Base-by-base conservation (phyloP, 768 basidiomycete species). In the Hygrocybe coccinea region DNA sequence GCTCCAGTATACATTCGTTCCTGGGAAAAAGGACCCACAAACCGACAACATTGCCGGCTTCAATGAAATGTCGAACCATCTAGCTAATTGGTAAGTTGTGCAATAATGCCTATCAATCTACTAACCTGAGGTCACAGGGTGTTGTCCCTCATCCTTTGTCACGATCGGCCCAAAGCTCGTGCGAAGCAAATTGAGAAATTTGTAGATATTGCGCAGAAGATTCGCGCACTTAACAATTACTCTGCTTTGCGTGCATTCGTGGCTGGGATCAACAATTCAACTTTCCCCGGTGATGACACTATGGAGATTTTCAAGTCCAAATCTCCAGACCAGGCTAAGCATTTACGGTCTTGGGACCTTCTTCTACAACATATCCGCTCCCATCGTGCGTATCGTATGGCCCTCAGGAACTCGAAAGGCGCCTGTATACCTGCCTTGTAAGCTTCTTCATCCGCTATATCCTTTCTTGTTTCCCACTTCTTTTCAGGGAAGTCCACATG, bases 201-300 rank as follows among this genome's bases (percentile, higher is more conserved):
- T 56, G 84, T 93, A 22, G 84, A 88, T 48, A 83, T 98, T 59
- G 91, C 90, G 1, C 80, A 83, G 56, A 82, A 83, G 53, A 77
- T 99, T 39, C 86, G 95, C 33, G 77, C 79, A 11, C 67, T 90
- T 45, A 93, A 95, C 70, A 97, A 99, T 67, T 98, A 97, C 68
- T 92, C 93, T 34, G 90, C 89, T 1, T 72, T 97, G 52, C 91
- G 92, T 44, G 92, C 94, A 9, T 85, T 97, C 61, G 85, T 97
- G n/a, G 90, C 92, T 25, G 95, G 94, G 4, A 89, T 98, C 71
- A 89, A 90, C 63, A 85, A 83, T 59, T 84, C 92, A 3, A 86
- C 87, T 0, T 85, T 87, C 59, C 78, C 85, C 47, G 89, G 88
- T 6, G 85, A 87, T 61, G 81, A 83, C 61, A 87, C 91, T 0